Conservation (phyloP, 225 moss, liverwort and hornwort genomes). For the Pseudoscleropodium purum region DNA sequence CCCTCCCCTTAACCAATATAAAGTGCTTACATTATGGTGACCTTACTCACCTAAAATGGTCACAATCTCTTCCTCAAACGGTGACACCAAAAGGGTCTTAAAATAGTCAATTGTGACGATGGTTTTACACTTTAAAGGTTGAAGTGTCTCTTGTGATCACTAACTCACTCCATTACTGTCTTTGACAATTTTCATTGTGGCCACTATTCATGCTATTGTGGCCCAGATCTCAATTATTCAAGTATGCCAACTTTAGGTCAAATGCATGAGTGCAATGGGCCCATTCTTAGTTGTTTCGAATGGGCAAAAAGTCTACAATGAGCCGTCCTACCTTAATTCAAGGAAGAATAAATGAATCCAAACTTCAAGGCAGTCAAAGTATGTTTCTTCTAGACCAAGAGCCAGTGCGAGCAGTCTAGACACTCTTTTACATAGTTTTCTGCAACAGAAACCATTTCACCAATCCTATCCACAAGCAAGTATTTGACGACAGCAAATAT, state of each 20-base stretch:
- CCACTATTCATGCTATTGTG: background rate
- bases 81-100: background rate
- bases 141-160: background rate
- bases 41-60: background rate
- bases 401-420: conserved; percentile 65
- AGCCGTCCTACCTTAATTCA: background rate
- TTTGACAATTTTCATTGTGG: background rate
- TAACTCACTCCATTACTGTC: background rate
- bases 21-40: background rate
- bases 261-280: background rate
- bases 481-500: background rate
- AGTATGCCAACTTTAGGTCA: background rate
- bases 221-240: background rate
- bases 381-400: conserved; percentile 55
- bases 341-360: background rate
- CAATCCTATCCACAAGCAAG: background rate
- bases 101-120: background rate
- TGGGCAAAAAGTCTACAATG: background rate
- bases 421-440: conserved; percentile 45
- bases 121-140: background rate
- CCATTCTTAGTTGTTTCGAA: background rate
- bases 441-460: conserved; percentile 2
- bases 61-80: background rate
- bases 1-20: no score
- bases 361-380: conserved; percentile 52